Base-by-base conservation (phyloP, 2,329 filamentous ascomycete genomes). In the Ophiostoma quercus region DNA sequence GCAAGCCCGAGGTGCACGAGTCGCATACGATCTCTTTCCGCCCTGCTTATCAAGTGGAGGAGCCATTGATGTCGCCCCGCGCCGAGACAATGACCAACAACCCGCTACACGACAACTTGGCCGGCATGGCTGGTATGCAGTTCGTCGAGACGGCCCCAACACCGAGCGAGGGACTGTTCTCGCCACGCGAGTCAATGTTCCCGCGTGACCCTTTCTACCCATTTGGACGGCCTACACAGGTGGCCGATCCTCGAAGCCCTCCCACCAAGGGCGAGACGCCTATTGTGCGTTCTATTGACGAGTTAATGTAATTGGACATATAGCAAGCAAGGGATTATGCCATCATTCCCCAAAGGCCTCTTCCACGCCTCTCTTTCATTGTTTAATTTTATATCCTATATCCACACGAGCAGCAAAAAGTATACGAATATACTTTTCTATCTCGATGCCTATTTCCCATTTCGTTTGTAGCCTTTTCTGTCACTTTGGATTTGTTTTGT, bases 251-350 rank as follows among this genome's bases (percentile, higher is more conserved):
- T 16, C 82, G 91, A 74, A 93, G 90, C 77, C 91, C 91, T 19
- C 89, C 90, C 0, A 91, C 89, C 14, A 87, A 86, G 75, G 90
- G 91, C 54, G 89, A 90, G 77, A 88, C 87, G 71, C 90, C 91
- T 2, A 93, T 94, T 72, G 87, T 88, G 68, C 84, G 91, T 70
- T 93, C 89, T 71, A 94, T 94, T 75, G 89, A 92, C 77, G 90
- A 93, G 75, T 82, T 92, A 68, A 81, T 94, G 78, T 93, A 83
- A 82, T 43, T 25, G 37, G 51, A 39, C 19, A 62, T 60, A 60
- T 32, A 62, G 57, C 57, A 32, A 62, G 47, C 63, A 57, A 69
- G 7, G 65, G 19, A 66, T 47, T 11, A 9, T 65, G 62, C 7
- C 11, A 65, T 47, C 5, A 34, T 63, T 37, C 16, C 19, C 12